Evolutionary conservation across 768 basidiomycete genomes (phyloP), one percentile per base, ranked within the genome.

Genomic region (Cantharellus anzutake): DNA sequence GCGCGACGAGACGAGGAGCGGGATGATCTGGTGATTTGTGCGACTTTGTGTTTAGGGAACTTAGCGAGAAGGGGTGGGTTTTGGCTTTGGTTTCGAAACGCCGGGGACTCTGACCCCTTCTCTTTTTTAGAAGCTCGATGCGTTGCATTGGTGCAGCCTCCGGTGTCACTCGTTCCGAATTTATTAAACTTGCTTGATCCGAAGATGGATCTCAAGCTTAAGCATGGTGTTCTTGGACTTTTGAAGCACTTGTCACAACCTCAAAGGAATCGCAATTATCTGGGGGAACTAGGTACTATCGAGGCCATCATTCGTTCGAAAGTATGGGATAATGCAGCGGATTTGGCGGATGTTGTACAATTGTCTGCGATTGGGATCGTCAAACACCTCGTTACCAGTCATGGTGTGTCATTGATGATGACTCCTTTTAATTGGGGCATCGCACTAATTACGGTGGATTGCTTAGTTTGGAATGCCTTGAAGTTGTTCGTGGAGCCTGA

Each of bases 311-410:
- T 78, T 3, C 70, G 70, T 40, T 86, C 83, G 58, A 78, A 78
- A 3, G 75, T 86, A 16, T 94, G 81, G 80, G 77, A 77, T 51
- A 77, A 80, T 61, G 78, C 78, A 62, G 71, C 78, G n/a, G 88
- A 94, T 68, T 81, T 91, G 76, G 83, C 84, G 3, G 84, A 90
- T 59, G 78, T 87, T 34, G 81, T 97, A 1, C 94, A 98, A 69
- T 74, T 91, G 3, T 82, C 82, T 55, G 88, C 87, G 0, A 85
- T 97, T 57, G 90, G 90, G 1, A 77, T 90, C 4, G 79, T 84
- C 16, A 99, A 97, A 70, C 88, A 94, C 68, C 75, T 98, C 59
- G 91, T 86, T 67, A 81, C 78, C 63, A 78, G 78, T 42, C 83
- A 79, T 67, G 74, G 89, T 93, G 67, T 65, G 80, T 20, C 34